Conservation (phyloP, 2,329 filamentous ascomycete species). For the Fusarium oligoseptatum region DNA sequence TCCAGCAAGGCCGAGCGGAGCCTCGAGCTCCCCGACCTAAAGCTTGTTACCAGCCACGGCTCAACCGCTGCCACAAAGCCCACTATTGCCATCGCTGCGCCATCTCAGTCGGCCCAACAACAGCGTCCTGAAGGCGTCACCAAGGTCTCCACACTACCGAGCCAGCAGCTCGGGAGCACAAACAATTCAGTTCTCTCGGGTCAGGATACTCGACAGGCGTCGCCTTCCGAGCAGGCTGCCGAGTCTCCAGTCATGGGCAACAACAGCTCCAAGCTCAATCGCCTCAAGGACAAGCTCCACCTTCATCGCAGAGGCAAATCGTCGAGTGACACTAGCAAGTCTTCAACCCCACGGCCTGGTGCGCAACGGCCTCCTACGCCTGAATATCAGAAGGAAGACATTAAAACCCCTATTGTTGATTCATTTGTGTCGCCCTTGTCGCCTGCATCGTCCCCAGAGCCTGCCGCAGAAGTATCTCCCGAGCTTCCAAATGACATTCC, state of each 20-base stretch:
- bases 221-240: slow-evolving; percentile 31
- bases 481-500: slow-evolving; percentile 49
- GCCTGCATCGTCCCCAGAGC: slow-evolving; percentile 60
- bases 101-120: slow-evolving; percentile 30
- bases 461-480: slow-evolving; percentile 52
- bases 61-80: slow-evolving; percentile 58
- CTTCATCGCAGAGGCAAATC: slow-evolving; percentile 43
- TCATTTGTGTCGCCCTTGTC: slow-evolving; percentile 59
- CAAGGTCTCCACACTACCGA: slow-evolving; percentile 33
- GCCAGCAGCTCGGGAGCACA: slow-evolving; percentile 30
- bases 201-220: slow-evolving; percentile 20
- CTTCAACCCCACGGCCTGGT: slow-evolving; percentile 36
- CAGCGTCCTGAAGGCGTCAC: slow-evolving; percentile 32
- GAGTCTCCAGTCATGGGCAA: slow-evolving; percentile 50
- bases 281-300: slow-evolving; percentile 49
- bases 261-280: slow-evolving; percentile 50
- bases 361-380: slow-evolving; percentile 61
- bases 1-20: slow-evolving; percentile 63
- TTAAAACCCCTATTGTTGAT: slow-evolving; percentile 53
- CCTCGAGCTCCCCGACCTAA: slow-evolving; percentile 62
- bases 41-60: slow-evolving; percentile 63
- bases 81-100: slow-evolving; percentile 5
- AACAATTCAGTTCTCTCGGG: slow-evolving; percentile 23
- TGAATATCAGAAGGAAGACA: slow-evolving; percentile 61
- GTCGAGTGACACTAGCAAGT: slow-evolving; percentile 40